Percentiles rank a stretch among this genome's conserved stretches.
These are phyloP conservation scores for Trametes sp. DNA, from an alignment of 1,284 basidiomycete genomes.

Conservation along the genomic window DNA sequence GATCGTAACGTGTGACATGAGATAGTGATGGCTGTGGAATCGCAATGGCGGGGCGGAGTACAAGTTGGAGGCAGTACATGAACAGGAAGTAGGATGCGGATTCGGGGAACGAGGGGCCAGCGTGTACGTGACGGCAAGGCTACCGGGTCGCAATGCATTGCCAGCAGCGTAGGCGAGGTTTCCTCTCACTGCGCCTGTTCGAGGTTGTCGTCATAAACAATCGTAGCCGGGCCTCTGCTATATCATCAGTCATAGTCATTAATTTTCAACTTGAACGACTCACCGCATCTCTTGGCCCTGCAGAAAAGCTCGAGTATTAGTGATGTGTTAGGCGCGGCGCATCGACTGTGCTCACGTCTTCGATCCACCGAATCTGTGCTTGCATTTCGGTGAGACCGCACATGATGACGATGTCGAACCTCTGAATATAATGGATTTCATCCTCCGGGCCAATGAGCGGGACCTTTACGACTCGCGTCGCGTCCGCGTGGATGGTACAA, in stretches of 20 bases:
- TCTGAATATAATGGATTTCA: slow-evolving; percentile 47
- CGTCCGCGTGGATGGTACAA: slow-evolving; percentile 53
- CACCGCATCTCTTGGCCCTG: slow-evolving; percentile 25
- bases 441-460: slow-evolving; percentile 28
- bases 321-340: background rate
- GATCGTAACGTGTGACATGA: no score
- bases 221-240: slow-evolving; percentile 21
- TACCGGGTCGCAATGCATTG: background rate
- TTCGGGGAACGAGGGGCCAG: no score
- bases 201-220: slow-evolving; percentile 24
- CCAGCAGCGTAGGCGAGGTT: no score
- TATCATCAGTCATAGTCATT: background rate
- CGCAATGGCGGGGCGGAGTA: no score
- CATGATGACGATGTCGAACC: slow-evolving; percentile 55
- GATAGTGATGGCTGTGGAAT: no score
- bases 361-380: slow-evolving; percentile 55
- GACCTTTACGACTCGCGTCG: slow-evolving; percentile 42
- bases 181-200: background rate
- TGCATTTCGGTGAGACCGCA: slow-evolving; percentile 57
- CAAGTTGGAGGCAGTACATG: no score
- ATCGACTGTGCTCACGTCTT: slow-evolving; percentile 37
- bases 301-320: background rate
- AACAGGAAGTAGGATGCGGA: no score
- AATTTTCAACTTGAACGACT: background rate
- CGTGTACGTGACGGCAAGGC: background rate